phyloP scores from a whole-genome alignment of 768 basidiomycete genomes.

The Rhizopogon vesiculosus region DNA sequence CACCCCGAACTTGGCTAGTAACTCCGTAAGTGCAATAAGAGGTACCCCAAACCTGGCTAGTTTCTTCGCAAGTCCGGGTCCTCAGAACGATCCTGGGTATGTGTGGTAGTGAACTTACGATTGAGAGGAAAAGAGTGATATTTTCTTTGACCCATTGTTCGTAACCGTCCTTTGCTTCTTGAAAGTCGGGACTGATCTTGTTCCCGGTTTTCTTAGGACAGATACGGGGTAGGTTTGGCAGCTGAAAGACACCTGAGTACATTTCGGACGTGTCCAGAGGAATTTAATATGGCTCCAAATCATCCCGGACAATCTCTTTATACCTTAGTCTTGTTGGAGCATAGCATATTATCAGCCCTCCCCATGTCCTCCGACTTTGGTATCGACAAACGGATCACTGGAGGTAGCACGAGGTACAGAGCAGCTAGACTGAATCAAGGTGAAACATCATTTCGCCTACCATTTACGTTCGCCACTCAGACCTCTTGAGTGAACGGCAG shows the following conservation, averaged over 20 bases:
- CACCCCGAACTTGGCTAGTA: too few species aligned
- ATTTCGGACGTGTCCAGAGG: conserved; percentile 5
- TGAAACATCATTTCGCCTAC: not conserved
- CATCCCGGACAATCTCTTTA: not conserved
- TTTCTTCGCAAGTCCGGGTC: conserved; percentile 10
- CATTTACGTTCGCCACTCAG: not conserved
- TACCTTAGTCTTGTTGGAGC: not conserved
- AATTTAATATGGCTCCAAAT: too few species aligned
- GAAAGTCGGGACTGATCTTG: conserved; percentile 22
- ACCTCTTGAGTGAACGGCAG: too few species aligned
- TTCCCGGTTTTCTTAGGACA: conserved; percentile 24
- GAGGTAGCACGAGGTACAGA: not conserved
- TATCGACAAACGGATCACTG: not conserved
- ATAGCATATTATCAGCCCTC: not conserved
- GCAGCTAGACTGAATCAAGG: not conserved
- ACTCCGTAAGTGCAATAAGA: not conserved
- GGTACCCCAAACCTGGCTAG: conserved; percentile 22
- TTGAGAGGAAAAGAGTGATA: conserved; percentile 17
- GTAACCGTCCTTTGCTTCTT: conserved; percentile 16
- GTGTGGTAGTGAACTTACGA: conserved; percentile 9
- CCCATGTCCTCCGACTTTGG: not conserved
- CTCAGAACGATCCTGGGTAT: too few species aligned
- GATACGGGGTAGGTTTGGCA: conserved; percentile 19
- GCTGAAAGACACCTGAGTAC: conserved; percentile 14
- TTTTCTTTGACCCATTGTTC: conserved; percentile 19